Evolutionary conservation across 306 rosid species (phyloP).

Genomic region (Hippophae rhamnoides): DNA sequence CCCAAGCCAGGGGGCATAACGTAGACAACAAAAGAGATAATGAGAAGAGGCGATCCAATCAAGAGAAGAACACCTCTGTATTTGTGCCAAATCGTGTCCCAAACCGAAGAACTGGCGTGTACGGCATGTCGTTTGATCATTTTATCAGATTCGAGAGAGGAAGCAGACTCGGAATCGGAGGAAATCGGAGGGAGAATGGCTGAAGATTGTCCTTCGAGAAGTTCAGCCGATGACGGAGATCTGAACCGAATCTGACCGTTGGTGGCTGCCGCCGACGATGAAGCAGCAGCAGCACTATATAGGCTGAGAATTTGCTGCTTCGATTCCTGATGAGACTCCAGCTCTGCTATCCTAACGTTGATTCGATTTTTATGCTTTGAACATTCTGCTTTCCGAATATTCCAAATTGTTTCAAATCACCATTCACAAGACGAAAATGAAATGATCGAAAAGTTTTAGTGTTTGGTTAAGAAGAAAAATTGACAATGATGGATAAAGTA

Average conservation of each 20-base stretch:
- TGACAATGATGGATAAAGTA: no score
- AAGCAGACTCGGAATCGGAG: constrained; percentile 28
- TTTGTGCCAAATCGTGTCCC: constrained; percentile 56
- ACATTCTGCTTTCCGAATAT: no score
- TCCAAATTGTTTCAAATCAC: no score
- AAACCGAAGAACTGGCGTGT: constrained; percentile 31
- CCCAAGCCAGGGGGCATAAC: constrained; percentile 47
- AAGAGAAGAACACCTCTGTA: constrained; percentile 64
- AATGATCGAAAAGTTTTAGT: no score
- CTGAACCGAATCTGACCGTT: constrained; percentile 99
- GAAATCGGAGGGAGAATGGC: constrained; percentile 37
- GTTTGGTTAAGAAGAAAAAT: no score
- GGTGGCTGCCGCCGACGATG: constrained; percentile 2
- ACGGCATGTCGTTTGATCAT: constrained; percentile 71
- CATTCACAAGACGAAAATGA: no score
- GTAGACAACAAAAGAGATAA: constrained; percentile 53
- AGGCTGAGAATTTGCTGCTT: no score
- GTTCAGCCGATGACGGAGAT: constrained; percentile 88
- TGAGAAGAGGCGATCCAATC: constrained; percentile 55
- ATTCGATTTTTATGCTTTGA: no score
- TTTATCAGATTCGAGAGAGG: constrained; percentile 40
- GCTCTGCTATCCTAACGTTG: no score
- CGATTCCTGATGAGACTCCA: no score
- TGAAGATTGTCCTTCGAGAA: constrained; percentile 41
- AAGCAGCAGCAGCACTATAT: no score